Evolutionary conservation across 1,284 basidiomycete genomes (phyloP).

Genomic region (Takashimella tepidaria): DNA sequence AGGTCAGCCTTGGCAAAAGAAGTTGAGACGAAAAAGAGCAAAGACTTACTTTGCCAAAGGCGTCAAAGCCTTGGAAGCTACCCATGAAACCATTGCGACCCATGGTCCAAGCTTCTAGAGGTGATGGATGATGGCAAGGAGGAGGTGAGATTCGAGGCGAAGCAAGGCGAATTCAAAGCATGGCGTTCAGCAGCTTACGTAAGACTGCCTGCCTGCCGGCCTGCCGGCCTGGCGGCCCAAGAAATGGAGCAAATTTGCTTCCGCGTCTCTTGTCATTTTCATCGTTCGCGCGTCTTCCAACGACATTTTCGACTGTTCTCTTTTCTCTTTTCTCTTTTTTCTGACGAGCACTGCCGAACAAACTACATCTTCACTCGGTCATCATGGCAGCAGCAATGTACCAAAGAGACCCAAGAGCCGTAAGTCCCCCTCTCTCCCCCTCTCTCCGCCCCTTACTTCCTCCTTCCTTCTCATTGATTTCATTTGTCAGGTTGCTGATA

Average conservation of each 20-base stretch:
- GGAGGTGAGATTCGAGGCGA: slow-evolving; percentile 16
- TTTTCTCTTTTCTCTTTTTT: neutral
- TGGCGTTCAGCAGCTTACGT: too few relatives aligned
- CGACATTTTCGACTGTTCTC: slow-evolving; percentile 5
- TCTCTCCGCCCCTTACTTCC: too few relatives aligned
- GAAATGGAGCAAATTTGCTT: neutral
- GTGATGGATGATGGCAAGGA: too few relatives aligned
- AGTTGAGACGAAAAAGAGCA: slow-evolving; percentile 2
- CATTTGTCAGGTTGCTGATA: too few relatives aligned
- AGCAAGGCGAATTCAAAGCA: slow-evolving; percentile 18
- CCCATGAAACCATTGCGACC: slow-evolving; percentile 47
- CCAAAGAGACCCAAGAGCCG: slow-evolving; percentile 48
- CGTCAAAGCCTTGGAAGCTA: slow-evolving; percentile 62
- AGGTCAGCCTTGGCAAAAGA: slow-evolving; percentile 10
- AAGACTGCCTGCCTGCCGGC: too few relatives aligned
- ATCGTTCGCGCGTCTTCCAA: slow-evolving; percentile 2
- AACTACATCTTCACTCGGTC: neutral
- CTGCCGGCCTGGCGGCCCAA: neutral
- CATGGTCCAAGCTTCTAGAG: too few relatives aligned
- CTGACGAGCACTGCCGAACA: neutral
- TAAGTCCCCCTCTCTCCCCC: slow-evolving; percentile 32
- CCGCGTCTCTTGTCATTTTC: neutral
- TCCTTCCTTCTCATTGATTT: too few relatives aligned
- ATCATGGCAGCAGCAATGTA: slow-evolving; percentile 48
- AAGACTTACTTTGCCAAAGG: slow-evolving; percentile 84